A percentile compares a stretch with the other conserved stretches of the same genome.
phyloP scores from a whole-genome alignment of 2,329 filamentous ascomycete genomes.

The Apiospora hydei region DNA sequence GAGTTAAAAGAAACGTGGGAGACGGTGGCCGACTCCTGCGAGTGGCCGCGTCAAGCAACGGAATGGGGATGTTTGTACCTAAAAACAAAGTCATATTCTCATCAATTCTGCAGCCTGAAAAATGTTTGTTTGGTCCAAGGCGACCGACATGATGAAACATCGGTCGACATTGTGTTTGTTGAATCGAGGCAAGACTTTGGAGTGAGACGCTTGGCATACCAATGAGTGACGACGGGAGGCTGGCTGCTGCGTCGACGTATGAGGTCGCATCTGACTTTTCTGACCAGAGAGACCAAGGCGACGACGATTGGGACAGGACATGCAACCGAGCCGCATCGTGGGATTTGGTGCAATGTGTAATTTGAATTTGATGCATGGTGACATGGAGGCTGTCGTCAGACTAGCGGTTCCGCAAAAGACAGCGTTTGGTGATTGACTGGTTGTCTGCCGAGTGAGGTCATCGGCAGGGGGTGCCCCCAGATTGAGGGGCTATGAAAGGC shows the following conservation, averaged over 20 bases:
- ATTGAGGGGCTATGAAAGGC: slow-evolving; percentile 1
- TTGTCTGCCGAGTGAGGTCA: neutral
- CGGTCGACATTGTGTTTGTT: slow-evolving; percentile 13
- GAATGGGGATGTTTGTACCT: neutral
- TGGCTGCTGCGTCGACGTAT: neutral
- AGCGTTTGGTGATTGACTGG: neutral
- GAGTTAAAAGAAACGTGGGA: slow-evolving; percentile 15
- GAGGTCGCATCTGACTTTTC: neutral
- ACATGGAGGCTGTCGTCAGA: slow-evolving; percentile 17
- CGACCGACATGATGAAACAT: neutral
- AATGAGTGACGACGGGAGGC: neutral
- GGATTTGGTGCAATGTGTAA: neutral
- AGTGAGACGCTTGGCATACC: slow-evolving; percentile 11
- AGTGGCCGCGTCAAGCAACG: neutral
- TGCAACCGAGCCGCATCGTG: slow-evolving; percentile 16
- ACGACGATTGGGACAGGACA: neutral
- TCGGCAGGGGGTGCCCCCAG: slow-evolving; percentile 15
- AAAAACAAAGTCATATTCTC: neutral
- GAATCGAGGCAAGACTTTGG: neutral
- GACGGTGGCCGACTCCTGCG: neutral
- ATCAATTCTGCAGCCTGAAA: neutral
- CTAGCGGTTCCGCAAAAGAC: neutral
- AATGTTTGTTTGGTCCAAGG: slow-evolving; percentile 7
- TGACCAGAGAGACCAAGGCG: neutral
- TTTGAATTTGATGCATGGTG: neutral